Percentiles rank a stretch among this genome's conserved stretches.
Conservation (phyloP, 2,329 filamentous ascomycete genomes). For the Pestalotiopsis sp. region DNA sequence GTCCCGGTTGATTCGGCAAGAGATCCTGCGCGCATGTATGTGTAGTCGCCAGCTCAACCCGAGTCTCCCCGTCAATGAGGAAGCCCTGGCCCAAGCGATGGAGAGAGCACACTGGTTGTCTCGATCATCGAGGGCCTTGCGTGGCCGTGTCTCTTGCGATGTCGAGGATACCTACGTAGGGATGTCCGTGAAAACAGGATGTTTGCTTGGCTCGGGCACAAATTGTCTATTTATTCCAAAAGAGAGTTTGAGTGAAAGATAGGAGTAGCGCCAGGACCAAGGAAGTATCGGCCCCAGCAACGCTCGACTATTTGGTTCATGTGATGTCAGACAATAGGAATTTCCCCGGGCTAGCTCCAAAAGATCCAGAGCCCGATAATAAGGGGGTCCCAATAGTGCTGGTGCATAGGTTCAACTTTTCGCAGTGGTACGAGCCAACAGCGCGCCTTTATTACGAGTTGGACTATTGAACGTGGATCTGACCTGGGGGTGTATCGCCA, state of each 20-base stretch:
- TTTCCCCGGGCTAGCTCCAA: not conserved
- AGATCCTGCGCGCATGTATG: not conserved
- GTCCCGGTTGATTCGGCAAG: not conserved
- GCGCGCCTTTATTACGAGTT: not conserved
- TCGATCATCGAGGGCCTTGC: too few relatives aligned
- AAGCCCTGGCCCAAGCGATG: too few relatives aligned
- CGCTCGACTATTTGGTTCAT: not conserved
- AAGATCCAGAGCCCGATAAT: not conserved
- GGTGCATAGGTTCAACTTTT: not conserved
- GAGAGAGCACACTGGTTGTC: too few relatives aligned
- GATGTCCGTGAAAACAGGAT: too few relatives aligned
- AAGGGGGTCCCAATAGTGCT: constrained; percentile 8
- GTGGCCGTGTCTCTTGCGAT: too few relatives aligned
- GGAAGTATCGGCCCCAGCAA: constrained; percentile 6
- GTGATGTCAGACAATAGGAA: constrained; percentile 9
- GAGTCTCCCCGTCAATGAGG: too few relatives aligned
- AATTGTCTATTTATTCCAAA: not conserved
- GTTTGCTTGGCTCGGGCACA: not conserved
- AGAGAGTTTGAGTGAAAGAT: constrained; percentile 4
- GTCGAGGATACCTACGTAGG: too few relatives aligned
- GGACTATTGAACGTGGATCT: constrained; percentile 12
- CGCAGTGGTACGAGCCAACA: not conserved
- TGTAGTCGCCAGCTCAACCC: not conserved
- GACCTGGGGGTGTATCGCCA: constrained; percentile 2
- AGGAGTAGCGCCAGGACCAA: constrained; percentile 6